Base-by-base conservation (phyloP, 495 filamentous ascomycete genomes). In the Penicillium lagena region DNA sequence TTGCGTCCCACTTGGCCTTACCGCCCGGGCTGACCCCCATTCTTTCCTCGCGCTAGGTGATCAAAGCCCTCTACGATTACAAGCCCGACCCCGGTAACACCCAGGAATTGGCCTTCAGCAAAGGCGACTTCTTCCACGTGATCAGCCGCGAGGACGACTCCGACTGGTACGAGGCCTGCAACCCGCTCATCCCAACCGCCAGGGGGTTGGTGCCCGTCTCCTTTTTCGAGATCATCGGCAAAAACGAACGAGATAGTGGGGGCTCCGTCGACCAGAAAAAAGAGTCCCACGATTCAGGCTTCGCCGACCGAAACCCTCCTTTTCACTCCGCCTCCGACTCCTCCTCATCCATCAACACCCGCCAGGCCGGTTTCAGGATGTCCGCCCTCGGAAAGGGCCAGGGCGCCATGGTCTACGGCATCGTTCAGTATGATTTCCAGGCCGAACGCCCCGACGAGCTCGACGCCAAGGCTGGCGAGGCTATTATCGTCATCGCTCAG, bases 121-220 rank as follows among this genome's bases (percentile, higher is more conserved):
- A 88, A 56, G 93, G 93, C 53, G 93, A 98, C 62, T 98, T 97
- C 68, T 95, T 98, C 65, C 91, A 97, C 72, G 94, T 98, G 43
- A 90, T 97, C 64, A 90, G 88, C 58, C 85, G 91, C 57, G 93
- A 97, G 70, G 83, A 96, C 73, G 90, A 97, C 61, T 64, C 65
- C 13, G 87, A 95, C 63, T 98, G 93, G 93, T 98, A 97, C 75
- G 93, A 97, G 71, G 93, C 93, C 12, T 97, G 90, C 72, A 98
- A 98, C 67, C 93, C 93, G 45, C 79, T 89, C 46, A 78, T 95
- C 53, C 87, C 89, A 56, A 82, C 81, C 67, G 87, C 89, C 34
- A 83, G 89, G 49, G 93, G 93, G 50, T 76, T 98, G 43, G 93
- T 98, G 35, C 93, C 93, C 7, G 93, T 95, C 31, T 75, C 83